Evolutionary conservation across 176 grass and related monocot species (phyloP), one percentile per base, ranked within the genome.

Genomic region (Oryza officinalis): DNA sequence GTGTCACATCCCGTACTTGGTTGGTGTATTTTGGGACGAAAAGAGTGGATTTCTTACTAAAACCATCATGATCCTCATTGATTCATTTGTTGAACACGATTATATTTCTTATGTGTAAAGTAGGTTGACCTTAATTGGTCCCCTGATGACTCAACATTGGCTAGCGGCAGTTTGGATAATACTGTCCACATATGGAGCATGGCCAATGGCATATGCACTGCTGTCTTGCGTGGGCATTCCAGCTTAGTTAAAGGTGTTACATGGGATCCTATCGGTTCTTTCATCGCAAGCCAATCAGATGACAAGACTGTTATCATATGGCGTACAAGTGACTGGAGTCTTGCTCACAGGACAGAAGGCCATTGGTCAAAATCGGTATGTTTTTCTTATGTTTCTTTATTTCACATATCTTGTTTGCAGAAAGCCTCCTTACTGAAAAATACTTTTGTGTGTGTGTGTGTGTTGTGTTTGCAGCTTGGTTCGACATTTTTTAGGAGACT

Each of bases 71-170:
- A 77, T 86, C 45, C 10, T 52, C 83, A 67, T 26, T 47, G 46
- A 83, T 63, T 76, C 10, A 14, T n/a, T n/a, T 86, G 17, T 52
- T 84, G 32, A 83, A 72, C 63, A 44, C 18, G 38, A 76, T 65
- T 91, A 35, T 65, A 6, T 79, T 90, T 88, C 63, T 77, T 66
- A 84, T 92, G 89, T 49, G 37, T 83, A 60, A 92, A 93, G 74
- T 92, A 99, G 96, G 96, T 99, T 67, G 96, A 99, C 87, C 93
- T 99, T 71, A 99, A 93, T 89, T 99, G 96, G 96, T 99, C 96
- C 52, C 93, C 96, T 44, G 93, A 99, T 86, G 96, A 99, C 72
- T 82, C 78, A 77, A 99, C 86, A 37, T 83, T 99, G 81, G 96
- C 96, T 71, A 99, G 93, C 32, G 96, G 93, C 30, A 94, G 91